Percentiles rank a stretch among this genome's conserved stretches.
These are phyloP conservation scores for Halophytophthora polymorphica DNA, from an alignment of 352 stramenopile species.

Conservation along the genomic window DNA sequence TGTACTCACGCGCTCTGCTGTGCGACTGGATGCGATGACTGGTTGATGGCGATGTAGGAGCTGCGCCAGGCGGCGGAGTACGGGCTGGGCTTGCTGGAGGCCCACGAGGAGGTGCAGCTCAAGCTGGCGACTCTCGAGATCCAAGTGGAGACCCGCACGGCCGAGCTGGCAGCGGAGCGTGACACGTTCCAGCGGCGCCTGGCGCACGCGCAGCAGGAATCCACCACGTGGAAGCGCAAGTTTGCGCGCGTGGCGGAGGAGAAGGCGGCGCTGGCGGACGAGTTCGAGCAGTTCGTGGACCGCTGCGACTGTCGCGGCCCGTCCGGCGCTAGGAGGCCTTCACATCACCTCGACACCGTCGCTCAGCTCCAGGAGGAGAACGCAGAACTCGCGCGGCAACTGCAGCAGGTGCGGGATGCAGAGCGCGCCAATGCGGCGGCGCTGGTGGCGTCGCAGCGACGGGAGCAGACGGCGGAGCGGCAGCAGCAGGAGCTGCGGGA, in stretches of 20 bases:
- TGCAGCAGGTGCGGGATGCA: conserved; percentile 34
- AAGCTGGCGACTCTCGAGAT: conserved; percentile 71
- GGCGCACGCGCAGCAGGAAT: conserved; percentile 57
- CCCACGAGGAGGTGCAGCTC: conserved; percentile 74
- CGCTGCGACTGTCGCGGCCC: conserved; percentile 34
- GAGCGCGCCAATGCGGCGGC: conserved; percentile 36
- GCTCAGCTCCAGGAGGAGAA: conserved; percentile 39
- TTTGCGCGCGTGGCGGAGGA: conserved; percentile 61
- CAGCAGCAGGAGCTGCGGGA: conserved; percentile 44
- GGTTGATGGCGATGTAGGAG: conserved; percentile 41
- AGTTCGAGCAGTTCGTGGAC: conserved; percentile 53
- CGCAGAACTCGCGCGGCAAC: conserved; percentile 24
- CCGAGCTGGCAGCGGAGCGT: conserved; percentile 60
- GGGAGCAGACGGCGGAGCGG: conserved; percentile 38
- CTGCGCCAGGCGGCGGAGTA: conserved; percentile 75
- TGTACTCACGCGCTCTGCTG: not conserved
- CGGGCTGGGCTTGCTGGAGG: conserved; percentile 66
- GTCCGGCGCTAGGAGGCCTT: conserved; percentile 10
- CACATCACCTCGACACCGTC: conserved; percentile 28
- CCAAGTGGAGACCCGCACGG: conserved; percentile 57
- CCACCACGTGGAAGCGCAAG: conserved; percentile 70
- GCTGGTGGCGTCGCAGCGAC: conserved; percentile 41
- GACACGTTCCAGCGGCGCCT: conserved; percentile 60
- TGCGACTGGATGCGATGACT: not conserved
- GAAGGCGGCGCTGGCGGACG: conserved; percentile 45